Evolutionary conservation across 768 basidiomycete species (phyloP).

Genomic region (Roridomyces roridus): DNA sequence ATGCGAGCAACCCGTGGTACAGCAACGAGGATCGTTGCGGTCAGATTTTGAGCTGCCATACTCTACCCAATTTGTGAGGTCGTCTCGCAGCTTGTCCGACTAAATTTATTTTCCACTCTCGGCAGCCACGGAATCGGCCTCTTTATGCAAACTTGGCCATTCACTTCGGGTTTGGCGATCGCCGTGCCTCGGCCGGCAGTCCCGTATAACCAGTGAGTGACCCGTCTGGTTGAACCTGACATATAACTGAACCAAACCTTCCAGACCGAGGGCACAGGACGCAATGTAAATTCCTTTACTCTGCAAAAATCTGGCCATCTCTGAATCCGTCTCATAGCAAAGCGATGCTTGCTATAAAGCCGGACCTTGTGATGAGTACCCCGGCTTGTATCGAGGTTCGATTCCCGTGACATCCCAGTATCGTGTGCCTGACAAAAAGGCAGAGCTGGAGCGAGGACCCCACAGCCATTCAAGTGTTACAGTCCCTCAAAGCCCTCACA

Average conservation of each 20-base stretch:
- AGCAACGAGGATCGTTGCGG: conserved; percentile 11
- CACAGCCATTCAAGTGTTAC: neutral
- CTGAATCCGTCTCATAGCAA: neutral
- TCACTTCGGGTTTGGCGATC: neutral
- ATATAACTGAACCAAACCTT: neutral
- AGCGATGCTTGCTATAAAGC: neutral
- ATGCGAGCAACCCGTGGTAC: neutral
- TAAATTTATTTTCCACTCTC: too few relatives aligned
- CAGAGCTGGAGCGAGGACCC: conserved; percentile 13
- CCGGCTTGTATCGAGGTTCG: conserved; percentile 8
- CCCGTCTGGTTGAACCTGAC: neutral
- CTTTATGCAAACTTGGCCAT: neutral
- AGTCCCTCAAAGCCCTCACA: neutral
- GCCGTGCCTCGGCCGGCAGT: neutral
- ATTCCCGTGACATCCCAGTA: neutral
- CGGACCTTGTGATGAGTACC: neutral
- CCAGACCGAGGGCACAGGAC: conserved; percentile 3
- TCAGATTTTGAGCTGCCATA: neutral
- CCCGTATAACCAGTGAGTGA: neutral
- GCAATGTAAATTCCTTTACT: neutral
- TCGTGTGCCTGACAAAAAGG: neutral
- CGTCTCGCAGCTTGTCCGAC: neutral
- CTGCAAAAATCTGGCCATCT: too few relatives aligned
- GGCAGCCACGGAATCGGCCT: conserved; percentile 10
- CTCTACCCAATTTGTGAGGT: conserved; percentile 2